Percentiles rank a stretch among this genome's conserved stretches.
These are phyloP conservation scores for Ogataea sp. DNA, from an alignment of 805 yeast species.

Conservation along the genomic window DNA sequence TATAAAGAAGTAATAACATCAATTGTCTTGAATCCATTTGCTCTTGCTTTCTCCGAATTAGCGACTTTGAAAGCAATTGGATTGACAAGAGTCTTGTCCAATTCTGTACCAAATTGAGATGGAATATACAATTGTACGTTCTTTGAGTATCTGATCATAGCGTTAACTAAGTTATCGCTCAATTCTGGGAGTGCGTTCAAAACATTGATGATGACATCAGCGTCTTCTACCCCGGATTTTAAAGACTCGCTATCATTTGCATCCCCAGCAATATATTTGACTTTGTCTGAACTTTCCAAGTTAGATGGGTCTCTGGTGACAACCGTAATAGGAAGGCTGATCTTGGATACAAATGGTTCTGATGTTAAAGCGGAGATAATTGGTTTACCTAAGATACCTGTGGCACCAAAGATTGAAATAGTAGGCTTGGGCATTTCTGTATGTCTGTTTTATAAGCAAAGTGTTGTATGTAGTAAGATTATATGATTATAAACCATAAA, in stretches of 20 bases:
- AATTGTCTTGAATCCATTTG: slow-evolving; percentile 37
- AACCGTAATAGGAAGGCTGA: slow-evolving; percentile 41
- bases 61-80: slow-evolving; percentile 21
- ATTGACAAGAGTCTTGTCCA: slow-evolving; percentile 16
- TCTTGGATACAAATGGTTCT: slow-evolving; percentile 32
- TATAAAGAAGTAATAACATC: slow-evolving; percentile 34
- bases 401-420: slow-evolving; percentile 45
- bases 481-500: too few species aligned
- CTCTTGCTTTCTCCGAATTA: slow-evolving; percentile 32
- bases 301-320: slow-evolving; percentile 37
- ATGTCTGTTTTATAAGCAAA: background rate
- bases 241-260: slow-evolving; percentile 20
- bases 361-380: slow-evolving; percentile 36
- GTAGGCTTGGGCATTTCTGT: slow-evolving; percentile 17
- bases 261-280: slow-evolving; percentile 32
- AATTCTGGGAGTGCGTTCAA: slow-evolving; percentile 24
- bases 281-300: slow-evolving; percentile 21
- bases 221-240: slow-evolving; percentile 33
- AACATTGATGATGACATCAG: slow-evolving; percentile 44
- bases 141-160: slow-evolving; percentile 25
- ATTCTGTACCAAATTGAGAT: slow-evolving; percentile 51
- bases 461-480: too few species aligned
- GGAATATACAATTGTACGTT: slow-evolving; percentile 49
- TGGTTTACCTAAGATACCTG: slow-evolving; percentile 46
- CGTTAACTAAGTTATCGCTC: slow-evolving; percentile 28